Conservation (phyloP, 768 basidiomycete genomes). For the Trametes elegans region DNA sequence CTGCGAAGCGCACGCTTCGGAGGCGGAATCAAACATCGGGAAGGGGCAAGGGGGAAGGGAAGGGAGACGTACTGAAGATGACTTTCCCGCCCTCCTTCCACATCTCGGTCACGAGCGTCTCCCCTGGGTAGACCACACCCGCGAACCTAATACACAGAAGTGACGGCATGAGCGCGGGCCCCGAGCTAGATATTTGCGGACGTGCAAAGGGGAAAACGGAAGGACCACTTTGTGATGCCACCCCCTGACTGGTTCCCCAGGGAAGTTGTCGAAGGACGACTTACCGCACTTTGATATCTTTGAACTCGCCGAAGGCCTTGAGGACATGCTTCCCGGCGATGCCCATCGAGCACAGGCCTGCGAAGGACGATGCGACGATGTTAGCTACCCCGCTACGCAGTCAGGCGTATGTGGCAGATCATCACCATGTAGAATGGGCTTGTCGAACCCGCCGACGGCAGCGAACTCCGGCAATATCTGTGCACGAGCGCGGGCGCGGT, state of each 20-base stretch:
- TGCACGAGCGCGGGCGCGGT: not conserved
- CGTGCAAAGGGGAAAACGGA: not conserved
- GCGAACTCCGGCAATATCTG: constrained; percentile 91
- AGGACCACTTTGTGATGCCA: no score
- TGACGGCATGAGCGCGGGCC: not conserved
- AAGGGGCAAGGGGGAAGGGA: not conserved
- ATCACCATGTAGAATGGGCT: constrained; percentile 77
- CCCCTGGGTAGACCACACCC: constrained; percentile 91
- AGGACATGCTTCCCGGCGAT: constrained; percentile 90
- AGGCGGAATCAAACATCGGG: not conserved
- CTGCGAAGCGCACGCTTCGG: no score
- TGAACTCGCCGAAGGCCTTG: constrained; percentile 80
- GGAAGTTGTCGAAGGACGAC: constrained; percentile 23
- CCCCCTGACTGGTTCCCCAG: not conserved
- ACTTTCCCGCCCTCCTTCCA: constrained; percentile 95
- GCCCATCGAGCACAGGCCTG: constrained; percentile 88
- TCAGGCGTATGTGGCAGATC: not conserved
- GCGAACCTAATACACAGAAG: constrained; percentile 57
- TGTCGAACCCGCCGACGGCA: constrained; percentile 90
- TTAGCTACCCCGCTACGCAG: not conserved
- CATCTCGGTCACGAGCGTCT: constrained; percentile 95
- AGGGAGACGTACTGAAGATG: constrained; percentile 74
- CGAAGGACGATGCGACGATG: not conserved
- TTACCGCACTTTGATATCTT: constrained; percentile 93
- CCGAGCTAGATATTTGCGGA: not conserved